A percentile compares a stretch with the other conserved stretches of the same genome.
Evolutionary conservation across 106 monocot genomes (phyloP).

Genomic region (Dendrobium officinale): DNA sequence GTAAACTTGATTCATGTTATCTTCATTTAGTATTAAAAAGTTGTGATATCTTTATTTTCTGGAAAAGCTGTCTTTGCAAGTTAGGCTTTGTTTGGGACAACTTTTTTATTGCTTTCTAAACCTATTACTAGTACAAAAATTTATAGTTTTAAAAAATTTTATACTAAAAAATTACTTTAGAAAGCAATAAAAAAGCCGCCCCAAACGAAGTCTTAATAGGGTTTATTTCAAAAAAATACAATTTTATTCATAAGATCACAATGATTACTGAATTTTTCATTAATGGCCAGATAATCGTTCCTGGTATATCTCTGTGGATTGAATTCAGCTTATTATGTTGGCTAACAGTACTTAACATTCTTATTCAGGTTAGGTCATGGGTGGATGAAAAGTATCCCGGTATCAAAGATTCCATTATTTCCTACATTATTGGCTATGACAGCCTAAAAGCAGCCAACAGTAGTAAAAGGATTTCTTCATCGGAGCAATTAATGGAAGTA

Average conservation of each 20-base stretch:
- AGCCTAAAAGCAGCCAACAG: constrained; percentile 55
- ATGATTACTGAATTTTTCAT: not conserved
- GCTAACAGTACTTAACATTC: not conserved
- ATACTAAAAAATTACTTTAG: too few species aligned
- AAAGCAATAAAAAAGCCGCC: too few species aligned
- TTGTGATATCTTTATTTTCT: not conserved
- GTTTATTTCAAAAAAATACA: not conserved
- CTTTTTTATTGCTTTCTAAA: too few species aligned
- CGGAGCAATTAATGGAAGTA: constrained; percentile 41
- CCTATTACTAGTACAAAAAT: too few species aligned
- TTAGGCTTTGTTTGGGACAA: not conserved
- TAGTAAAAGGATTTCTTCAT: constrained; percentile 5
- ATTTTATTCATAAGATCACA: not conserved
- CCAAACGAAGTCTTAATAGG: not conserved
- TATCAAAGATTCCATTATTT: constrained; percentile 46
- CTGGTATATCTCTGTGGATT: not conserved
- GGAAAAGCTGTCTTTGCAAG: not conserved
- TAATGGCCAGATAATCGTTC: not conserved
- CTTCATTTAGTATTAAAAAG: not conserved
- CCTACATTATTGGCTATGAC: constrained; percentile 80
- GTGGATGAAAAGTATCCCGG: constrained; percentile 79
- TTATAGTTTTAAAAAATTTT: too few species aligned
- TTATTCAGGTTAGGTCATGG: constrained; percentile 82
- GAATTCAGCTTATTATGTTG: not conserved
- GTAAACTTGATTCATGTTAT: constrained; percentile 11